Evolutionary conservation across 768 basidiomycete genomes (phyloP).

Genomic region (Pleurotus citrinopileatus): DNA sequence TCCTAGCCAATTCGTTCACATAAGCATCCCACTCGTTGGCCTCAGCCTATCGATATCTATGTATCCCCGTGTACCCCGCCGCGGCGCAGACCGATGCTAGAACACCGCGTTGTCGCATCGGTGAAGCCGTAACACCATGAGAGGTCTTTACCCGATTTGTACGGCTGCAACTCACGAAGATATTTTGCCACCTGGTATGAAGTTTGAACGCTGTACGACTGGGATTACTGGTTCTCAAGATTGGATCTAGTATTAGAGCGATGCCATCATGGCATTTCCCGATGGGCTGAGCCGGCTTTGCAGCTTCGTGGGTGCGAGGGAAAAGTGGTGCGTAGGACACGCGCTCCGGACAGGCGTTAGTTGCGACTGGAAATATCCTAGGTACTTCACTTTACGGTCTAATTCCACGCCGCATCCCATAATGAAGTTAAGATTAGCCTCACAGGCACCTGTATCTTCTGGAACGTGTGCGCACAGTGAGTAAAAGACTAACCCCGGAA

Average conservation of each 20-base stretch:
- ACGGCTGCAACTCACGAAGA: background rate
- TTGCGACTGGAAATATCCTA: conserved; percentile 1
- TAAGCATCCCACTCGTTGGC: background rate
- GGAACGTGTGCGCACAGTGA: background rate
- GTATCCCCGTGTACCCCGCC: background rate
- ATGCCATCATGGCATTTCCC: conserved; percentile 2
- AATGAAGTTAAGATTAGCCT: background rate
- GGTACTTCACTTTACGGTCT: background rate
- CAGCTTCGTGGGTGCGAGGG: conserved; percentile 4
- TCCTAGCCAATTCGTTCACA: background rate
- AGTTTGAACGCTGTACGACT: background rate
- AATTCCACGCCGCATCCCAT: background rate
- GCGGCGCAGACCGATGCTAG: background rate
- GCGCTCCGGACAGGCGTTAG: conserved; percentile 7
- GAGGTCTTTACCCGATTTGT: background rate
- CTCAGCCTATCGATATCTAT: background rate
- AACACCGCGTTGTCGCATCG: background rate
- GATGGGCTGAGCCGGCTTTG: background rate
- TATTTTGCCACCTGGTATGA: background rate
- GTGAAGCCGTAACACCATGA: background rate
- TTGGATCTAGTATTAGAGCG: background rate
- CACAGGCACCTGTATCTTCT: background rate
- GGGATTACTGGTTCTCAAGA: background rate
- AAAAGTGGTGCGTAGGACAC: conserved; percentile 6
- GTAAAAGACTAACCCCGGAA: background rate